phyloP scores from a whole-genome alignment of 345 rosid genomes.

The Rhizophora mangle region DNA sequence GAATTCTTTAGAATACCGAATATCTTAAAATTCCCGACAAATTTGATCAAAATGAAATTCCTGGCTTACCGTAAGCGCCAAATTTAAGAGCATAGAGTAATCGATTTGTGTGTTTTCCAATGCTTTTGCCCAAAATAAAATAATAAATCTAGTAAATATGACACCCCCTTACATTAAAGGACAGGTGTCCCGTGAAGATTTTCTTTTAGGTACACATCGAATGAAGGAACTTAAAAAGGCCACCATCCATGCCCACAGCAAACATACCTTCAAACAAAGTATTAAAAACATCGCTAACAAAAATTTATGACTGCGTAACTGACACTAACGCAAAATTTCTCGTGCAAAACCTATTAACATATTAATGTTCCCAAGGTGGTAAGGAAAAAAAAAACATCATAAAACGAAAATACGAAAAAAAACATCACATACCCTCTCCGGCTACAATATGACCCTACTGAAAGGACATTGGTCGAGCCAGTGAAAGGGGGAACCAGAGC shows the following conservation, averaged over 20 bases:
- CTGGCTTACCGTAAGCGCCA: too few species aligned
- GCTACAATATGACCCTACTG: conserved; percentile 35
- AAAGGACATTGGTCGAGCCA: conserved; percentile 19
- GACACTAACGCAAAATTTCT: conserved; percentile 33
- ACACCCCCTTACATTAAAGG: too few species aligned
- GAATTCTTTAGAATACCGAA: too few species aligned
- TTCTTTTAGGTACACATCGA: background rate
- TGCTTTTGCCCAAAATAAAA: too few species aligned
- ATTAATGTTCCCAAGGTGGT: conserved; percentile 21
- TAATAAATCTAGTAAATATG: too few species aligned
- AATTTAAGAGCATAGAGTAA: too few species aligned
- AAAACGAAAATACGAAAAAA: conserved; percentile 15
- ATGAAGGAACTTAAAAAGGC: background rate
- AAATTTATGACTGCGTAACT: conserved; percentile 27
- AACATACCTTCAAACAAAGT: conserved; percentile 14
- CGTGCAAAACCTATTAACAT: conserved; percentile 41
- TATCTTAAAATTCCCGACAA: too few species aligned
- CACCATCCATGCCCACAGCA: background rate
- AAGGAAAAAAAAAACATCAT: conserved; percentile 10
- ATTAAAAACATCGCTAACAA: conserved; percentile 21
- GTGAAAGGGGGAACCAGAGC: conserved; percentile 12
- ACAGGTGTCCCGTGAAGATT: too few species aligned
- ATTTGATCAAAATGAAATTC: too few species aligned
- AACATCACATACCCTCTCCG: conserved; percentile 43
- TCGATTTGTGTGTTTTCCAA: too few species aligned